These are phyloP conservation scores for Solanum hybrid DNA, from an alignment of 305 asterid species.

Conservation along the genomic window DNA sequence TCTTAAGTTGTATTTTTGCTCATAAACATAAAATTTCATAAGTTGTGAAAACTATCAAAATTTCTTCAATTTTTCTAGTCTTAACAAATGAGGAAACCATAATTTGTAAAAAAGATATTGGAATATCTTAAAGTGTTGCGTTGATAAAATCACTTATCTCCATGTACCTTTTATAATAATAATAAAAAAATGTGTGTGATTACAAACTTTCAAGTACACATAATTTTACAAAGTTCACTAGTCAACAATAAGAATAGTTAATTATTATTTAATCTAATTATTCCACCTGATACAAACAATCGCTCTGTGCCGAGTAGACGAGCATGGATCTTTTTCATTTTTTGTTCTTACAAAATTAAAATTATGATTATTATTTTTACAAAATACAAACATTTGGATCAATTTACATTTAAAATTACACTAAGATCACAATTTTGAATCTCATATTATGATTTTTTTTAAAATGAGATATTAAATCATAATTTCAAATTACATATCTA, in stretches of 20 bases:
- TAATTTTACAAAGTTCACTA: not conserved
- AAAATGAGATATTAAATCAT: not conserved
- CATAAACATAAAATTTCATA: not conserved
- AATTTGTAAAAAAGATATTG: not conserved
- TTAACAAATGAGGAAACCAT: not conserved
- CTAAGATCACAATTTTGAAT: not conserved
- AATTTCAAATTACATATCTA: not conserved
- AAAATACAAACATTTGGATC: not conserved
- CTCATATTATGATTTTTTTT: not conserved
- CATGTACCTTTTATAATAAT: not conserved
- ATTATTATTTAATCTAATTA: not conserved
- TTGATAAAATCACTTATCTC: not conserved
- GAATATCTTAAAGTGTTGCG: not conserved
- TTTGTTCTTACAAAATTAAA: not conserved
- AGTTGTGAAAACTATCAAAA: not conserved
- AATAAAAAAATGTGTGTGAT: not conserved
- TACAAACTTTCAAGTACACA: not conserved
- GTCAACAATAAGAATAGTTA: not conserved
- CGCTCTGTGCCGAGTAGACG: not conserved
- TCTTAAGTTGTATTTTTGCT: not conserved
- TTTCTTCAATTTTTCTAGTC: not conserved
- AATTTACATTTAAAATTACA: not conserved
- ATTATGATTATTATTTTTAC: not conserved
- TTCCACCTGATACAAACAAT: not conserved
- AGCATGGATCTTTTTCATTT: not conserved